Evolutionary conservation across 1,284 basidiomycete species (phyloP), one percentile per base, ranked within the genome.

Genomic region (Amylostereum chailletii): DNA sequence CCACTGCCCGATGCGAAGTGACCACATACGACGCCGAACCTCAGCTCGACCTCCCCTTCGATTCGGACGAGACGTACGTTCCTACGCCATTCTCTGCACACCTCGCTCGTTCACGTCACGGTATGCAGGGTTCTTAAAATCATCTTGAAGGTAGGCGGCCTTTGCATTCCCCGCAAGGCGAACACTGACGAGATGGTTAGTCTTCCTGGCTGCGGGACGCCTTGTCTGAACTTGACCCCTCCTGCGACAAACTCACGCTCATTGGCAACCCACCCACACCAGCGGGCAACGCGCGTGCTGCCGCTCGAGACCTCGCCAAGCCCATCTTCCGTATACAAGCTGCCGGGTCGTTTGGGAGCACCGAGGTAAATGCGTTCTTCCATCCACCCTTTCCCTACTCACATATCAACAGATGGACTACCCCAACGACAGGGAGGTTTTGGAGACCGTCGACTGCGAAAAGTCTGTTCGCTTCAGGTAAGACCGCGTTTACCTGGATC

Each of bases 141-240:
- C 39, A 94, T 95, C 57, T 77, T 95, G 63, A 94, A 94, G 74
- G 90, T 84, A 48, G 49, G 68, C 55, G 7, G 41, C 45, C 10
- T 8, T 36, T 27, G 29, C 4, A 42, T 46, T 34, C 46, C 31
- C 32, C 41, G 47, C 48, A 34, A n/a, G 11, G 34, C 33, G 8
- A 27, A 47, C 51, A 34, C 27, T 6, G 32, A 26, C 19, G 19
- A 19, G 19, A 19, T 19, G 19, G 19, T 19, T 60, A 90, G 86
- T 94, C 92, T 8, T 90, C 86, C 5, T 94, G 90, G 90, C 81
- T 96, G 39, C 82, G 87, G 44, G 91, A 94, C 55, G 92, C 93
- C 0, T 75, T 96, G n/a, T 83, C 84, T 10, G 93, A 95, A 62
- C 73, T 95, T 10, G 92, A 94, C 55, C 77, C 89, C 6, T 84